Percentiles rank a stretch among this genome's conserved stretches.
Conservation (phyloP, 2,329 filamentous ascomycete species). For the Nigrograna mackinnonii region DNA sequence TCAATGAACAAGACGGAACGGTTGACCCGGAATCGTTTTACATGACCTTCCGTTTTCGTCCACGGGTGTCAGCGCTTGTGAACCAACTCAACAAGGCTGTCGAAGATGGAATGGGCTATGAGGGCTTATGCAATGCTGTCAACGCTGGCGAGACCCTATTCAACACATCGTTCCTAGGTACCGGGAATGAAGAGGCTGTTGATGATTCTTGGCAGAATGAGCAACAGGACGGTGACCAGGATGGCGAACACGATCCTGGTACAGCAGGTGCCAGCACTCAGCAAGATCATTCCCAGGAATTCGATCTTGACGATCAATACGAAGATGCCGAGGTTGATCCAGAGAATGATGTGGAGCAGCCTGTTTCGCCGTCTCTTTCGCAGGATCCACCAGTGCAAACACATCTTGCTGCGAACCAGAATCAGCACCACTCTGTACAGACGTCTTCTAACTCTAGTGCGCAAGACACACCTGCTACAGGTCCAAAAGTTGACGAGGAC, state of each 20-base stretch:
- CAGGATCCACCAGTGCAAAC: too few relatives aligned
- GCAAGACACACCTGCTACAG: constrained; percentile 3
- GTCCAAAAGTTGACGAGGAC: not conserved
- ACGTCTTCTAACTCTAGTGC: too few relatives aligned
- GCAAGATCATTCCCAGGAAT: too few relatives aligned
- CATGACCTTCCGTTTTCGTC: constrained; percentile 58
- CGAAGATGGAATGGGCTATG: constrained; percentile 61
- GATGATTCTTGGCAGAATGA: too few relatives aligned
- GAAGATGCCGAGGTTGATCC: too few relatives aligned
- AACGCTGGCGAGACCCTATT: constrained; percentile 31
- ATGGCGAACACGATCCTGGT: constrained; percentile 5
- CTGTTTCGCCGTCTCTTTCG: too few relatives aligned
- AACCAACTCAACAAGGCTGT: constrained; percentile 56
- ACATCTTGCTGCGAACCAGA: too few relatives aligned
- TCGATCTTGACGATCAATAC: too few relatives aligned
- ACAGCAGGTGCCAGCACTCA: not conserved
- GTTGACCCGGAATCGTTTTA: constrained; percentile 60
- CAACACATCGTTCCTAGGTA: constrained; percentile 14
- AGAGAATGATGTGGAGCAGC: too few relatives aligned
- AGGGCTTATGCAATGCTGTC: constrained; percentile 45
- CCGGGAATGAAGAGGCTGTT: too few relatives aligned
- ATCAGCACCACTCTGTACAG: too few relatives aligned
- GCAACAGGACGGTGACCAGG: constrained; percentile 19
- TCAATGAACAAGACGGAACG: constrained; percentile 63
- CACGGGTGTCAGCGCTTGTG: constrained; percentile 58